phyloP scores from a whole-genome alignment of 2,329 filamentous ascomycete species.

The Colletotrichum filicis region DNA sequence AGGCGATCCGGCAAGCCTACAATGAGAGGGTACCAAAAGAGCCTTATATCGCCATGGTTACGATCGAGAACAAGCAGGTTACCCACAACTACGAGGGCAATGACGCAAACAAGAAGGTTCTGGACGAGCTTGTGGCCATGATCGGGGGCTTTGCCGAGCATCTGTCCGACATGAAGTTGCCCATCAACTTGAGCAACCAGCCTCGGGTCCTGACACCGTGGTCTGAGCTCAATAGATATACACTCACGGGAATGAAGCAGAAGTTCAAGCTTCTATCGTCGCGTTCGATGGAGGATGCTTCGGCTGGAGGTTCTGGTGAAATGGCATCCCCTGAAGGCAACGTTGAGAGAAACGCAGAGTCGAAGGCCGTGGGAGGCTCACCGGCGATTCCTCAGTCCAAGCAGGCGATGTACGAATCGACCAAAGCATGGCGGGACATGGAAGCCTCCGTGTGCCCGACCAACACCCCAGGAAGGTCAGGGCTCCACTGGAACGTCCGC shows the following conservation, averaged over 20 bases:
- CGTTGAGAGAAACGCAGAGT: neutral
- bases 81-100: constrained; percentile 48
- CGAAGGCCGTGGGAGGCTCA: neutral
- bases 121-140: constrained; percentile 69
- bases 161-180: constrained; percentile 85
- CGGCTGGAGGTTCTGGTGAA: constrained; percentile 13
- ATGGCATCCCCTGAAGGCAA: neutral
- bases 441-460: constrained; percentile 68
- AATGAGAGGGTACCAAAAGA: constrained; percentile 48
- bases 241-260: constrained; percentile 42
- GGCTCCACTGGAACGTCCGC: constrained; percentile 71
- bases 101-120: constrained; percentile 45
- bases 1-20: constrained; percentile 72
- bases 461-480: constrained; percentile 67
- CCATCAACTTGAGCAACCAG: constrained; percentile 83
- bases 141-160: constrained; percentile 77
- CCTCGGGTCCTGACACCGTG: constrained; percentile 78
- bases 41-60: constrained; percentile 59
- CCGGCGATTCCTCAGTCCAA: neutral
- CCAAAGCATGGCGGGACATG: constrained; percentile 52
- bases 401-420: neutral
- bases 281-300: constrained; percentile 43
- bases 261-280: constrained; percentile 63
- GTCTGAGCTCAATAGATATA: constrained; percentile 60
- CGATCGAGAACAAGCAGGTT: constrained; percentile 74